Evolutionary conservation across 352 stramenopile species (phyloP).

Genomic region (Globisporangium solare): DNA sequence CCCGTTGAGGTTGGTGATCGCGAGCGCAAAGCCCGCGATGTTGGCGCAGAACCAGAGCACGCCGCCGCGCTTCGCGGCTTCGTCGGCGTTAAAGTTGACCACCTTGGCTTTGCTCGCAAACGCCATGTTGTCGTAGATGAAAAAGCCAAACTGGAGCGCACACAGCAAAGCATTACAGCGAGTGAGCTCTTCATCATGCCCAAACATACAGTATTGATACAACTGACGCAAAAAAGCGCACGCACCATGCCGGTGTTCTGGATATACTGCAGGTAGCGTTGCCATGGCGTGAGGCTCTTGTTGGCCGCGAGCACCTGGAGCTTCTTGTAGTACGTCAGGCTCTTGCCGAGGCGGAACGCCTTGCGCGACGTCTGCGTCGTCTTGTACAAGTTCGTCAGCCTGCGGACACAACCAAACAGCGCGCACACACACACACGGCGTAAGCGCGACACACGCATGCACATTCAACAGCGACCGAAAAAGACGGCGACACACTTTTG

Average conservation of each 20-base stretch:
- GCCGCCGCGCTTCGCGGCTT: conserved; percentile 60
- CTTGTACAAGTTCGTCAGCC: conserved; percentile 73
- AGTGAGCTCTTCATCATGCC: neutral
- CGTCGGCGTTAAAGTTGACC: conserved; percentile 54
- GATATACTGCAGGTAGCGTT: conserved; percentile 58
- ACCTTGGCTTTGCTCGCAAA: conserved; percentile 82
- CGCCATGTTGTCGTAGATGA: conserved; percentile 84
- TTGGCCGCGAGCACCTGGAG: conserved; percentile 44
- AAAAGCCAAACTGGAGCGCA: conserved; percentile 57
- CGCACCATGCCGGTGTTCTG: conserved; percentile 74
- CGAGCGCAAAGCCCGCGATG: conserved; percentile 70
- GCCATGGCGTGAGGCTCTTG: conserved; percentile 28
- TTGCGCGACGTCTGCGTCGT: conserved; percentile 79
- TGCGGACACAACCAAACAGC: neutral
- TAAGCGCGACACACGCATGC: neutral
- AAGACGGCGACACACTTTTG: conserved; percentile 30
- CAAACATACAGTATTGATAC: too few species aligned
- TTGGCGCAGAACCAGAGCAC: conserved; percentile 85
- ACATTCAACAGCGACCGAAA: neutral
- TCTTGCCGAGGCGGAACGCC: conserved; percentile 84
- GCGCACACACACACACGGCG: neutral
- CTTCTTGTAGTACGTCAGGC: conserved; percentile 78
- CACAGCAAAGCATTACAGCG: neutral
- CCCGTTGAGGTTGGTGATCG: conserved; percentile 64
- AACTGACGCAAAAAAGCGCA: neutral